Base-by-base conservation (phyloP, 2,329 filamentous ascomycete species). In the Alternaria longipes region DNA sequence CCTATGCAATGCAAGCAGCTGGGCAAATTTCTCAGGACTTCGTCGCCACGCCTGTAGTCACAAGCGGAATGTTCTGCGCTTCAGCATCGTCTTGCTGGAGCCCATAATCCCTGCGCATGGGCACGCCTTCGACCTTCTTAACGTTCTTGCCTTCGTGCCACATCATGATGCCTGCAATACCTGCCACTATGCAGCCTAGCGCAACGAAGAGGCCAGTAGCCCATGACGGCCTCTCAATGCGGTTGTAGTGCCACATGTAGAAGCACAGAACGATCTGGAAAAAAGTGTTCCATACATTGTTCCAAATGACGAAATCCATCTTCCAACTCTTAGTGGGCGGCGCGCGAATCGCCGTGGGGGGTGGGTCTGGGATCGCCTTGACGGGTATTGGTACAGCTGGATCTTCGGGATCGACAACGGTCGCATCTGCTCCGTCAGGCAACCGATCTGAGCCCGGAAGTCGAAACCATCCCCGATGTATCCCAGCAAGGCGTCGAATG, bases 231-330 rank as follows among this genome's bases (percentile, higher is more conserved):
- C 93, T 84, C 22, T 90, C 80, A 71, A 89, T 89, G 20, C 91
- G 83, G 73, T 92, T 91, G 78, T 91, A 83, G 2, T 87, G 89
- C 91, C 91, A 96, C 93, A 97, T 96, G 80, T 93, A 91, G 3
- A 86, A 89, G 8, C 88, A 90, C 2, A 97, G 84, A 18, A 87
- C 84, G 40, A 84, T 84, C 77, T 97, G 93, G 45, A 95, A 84
- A 56, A 94, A 85, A 0, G 92, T 95, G 73, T 97, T 96, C 81
- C 83, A 84, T 3, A 93, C 85, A 79, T 93, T 93, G 68, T 89
- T 84, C 90, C 90, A 94, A 36, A 96, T 84, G 34, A 94, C 87
- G 58, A 90, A 87, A 67, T 95, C 91, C 72, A 97, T 81, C 78
- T 91, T 94, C 91, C 91, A 94, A 11, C 86, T 66, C 22, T 80